Evolutionary conservation across 306 rosid genomes (phyloP).

Genomic region (Nissolia schottii): DNA sequence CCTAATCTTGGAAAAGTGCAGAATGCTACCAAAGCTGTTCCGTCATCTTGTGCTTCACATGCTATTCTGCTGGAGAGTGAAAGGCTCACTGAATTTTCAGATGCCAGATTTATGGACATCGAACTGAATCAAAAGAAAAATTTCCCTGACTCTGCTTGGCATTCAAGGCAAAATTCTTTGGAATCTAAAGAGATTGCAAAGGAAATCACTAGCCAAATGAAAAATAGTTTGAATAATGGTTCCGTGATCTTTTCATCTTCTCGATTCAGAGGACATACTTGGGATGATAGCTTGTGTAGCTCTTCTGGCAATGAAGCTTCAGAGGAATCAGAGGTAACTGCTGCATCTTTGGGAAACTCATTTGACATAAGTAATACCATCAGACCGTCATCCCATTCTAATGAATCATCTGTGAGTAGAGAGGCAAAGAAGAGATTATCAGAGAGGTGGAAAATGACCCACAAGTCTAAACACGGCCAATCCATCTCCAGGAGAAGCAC

Average conservation of each 20-base stretch:
- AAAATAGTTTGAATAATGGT: constrained; percentile 38
- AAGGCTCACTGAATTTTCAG: constrained; percentile 38
- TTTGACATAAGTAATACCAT: constrained; percentile 37
- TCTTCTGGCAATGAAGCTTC: constrained; percentile 65
- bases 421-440: constrained; percentile 96
- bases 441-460: constrained; percentile 83
- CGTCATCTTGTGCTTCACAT: constrained; percentile 60
- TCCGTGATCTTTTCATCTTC: constrained; percentile 40
- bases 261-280: constrained; percentile 54
- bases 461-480: constrained; percentile 47
- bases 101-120: constrained; percentile 36
- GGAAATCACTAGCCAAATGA: constrained; percentile 77
- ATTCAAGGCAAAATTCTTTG: constrained; percentile 51
- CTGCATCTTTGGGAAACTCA: constrained; percentile 40
- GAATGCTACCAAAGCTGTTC: constrained; percentile 33
- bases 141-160: constrained; percentile 34
- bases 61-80: constrained; percentile 44
- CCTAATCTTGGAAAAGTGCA: constrained; percentile 76
- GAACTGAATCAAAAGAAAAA: constrained; percentile 39
- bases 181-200: constrained; percentile 79
- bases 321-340: constrained; percentile 44
- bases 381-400: constrained; percentile 49
- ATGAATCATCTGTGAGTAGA: constrained; percentile 67
- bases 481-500: constrained; percentile 66
- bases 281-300: constrained; percentile 60